Evolutionary conservation across 148 eudicot genomes (phyloP), one percentile per base, ranked within the genome.

Genomic region (Amaranthus palmeri): DNA sequence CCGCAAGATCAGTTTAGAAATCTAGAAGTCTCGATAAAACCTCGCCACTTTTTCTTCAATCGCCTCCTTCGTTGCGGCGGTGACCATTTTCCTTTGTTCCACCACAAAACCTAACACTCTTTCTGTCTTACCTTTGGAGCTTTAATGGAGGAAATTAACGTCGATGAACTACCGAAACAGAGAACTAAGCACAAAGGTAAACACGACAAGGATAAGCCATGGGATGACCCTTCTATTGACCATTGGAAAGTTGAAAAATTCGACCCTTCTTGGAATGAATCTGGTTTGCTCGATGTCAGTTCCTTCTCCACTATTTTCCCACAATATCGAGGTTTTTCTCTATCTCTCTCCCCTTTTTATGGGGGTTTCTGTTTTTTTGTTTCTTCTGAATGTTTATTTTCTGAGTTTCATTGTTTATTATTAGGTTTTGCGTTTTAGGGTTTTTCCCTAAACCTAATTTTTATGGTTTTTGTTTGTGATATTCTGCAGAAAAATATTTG

Each of bases 271-370:
- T 87, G 89, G 90, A 90, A 93, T 61, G 86, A 82, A 45, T 61
- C 76, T 14, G 96, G 98, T 59, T 77, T 93, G 87, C 86, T 89
- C n/a, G 95, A 89, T 67, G 86, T 81, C 78, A 85, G 83, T 78
- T 76, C 95, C 15, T 89, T 89, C 72, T 90, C 98, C 3, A 93
- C 98, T 49, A 96, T 93, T 67, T 93, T 93, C 71, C 98, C 98
- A 42, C 93, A 86, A 25, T 91, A 93, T 68, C 82, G 93, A 88
- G 96, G 96, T 90, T 71, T 1, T 13, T 6, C 18, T 8, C 17
- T 41, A 3, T 44, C 47, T 12, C n/a, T 17, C 10, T 51, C 10
- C 36, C 36, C 36, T 42, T 65, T n/a, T 46, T 45, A 0, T 47
- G 18, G 2, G 3, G 18, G 0, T 44, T n/a, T 8, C n/a, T 12